Conservation (phyloP, 1,139 yeast genomes). For the Torulaspora globosa region DNA sequence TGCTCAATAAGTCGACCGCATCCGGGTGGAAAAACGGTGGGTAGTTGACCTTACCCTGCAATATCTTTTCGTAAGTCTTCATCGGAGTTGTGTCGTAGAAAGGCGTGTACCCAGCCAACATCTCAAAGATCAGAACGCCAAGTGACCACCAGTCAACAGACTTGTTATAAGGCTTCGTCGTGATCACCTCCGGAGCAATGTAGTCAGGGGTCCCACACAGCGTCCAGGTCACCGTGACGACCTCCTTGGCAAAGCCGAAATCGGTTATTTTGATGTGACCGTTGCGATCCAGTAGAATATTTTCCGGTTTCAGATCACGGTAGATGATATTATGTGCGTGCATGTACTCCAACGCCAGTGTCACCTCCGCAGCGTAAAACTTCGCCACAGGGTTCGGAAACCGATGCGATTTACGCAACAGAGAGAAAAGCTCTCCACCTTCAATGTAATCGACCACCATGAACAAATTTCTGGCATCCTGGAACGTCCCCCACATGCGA, state of each 20-base stretch:
- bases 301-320: conserved; percentile 95
- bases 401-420: conserved; percentile 84
- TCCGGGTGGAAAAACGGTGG: conserved; percentile 90
- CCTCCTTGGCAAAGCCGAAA: conserved; percentile 97
- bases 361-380: conserved; percentile 95
- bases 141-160: conserved; percentile 99
- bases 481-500: conserved; percentile 98
- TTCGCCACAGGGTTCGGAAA: conserved; percentile 98
- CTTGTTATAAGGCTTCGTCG: conserved; percentile 93
- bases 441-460: conserved; percentile 99
- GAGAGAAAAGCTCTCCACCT: conserved; percentile 91
- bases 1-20: conserved; percentile 73
- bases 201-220: conserved; percentile 98
- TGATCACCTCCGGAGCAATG: conserved; percentile 96
- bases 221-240: conserved; percentile 90
- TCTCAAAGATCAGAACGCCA: conserved; percentile 89
- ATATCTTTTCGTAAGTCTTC: conserved; percentile 93
- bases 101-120: conserved; percentile 97
- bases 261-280: conserved; percentile 96
- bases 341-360: conserved; percentile 84
- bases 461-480: conserved; percentile 80
- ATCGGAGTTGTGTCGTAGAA: conserved; percentile 95
- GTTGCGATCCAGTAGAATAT: conserved; percentile 82
- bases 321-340: conserved; percentile 90
- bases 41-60: conserved; percentile 80